Base-by-base conservation (phyloP, 495 filamentous ascomycete genomes). In the Tuber indicum region DNA sequence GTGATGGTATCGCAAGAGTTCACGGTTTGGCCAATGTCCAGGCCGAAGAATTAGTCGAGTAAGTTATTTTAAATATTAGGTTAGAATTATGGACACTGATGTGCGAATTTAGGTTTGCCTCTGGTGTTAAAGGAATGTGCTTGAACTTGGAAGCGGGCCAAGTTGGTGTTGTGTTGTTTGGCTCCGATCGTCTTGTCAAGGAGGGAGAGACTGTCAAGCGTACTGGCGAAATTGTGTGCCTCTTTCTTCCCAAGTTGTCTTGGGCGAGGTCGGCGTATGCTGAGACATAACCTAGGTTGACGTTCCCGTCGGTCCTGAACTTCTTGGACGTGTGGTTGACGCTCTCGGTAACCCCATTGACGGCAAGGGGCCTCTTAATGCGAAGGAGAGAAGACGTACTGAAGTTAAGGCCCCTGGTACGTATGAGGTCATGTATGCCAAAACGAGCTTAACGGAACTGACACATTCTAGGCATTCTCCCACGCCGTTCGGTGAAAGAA, bases 111-210 rank as follows among this genome's bases (percentile, higher is more conserved):
- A 97, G 96, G 90, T 99, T 99, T 89, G 94, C 96, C 83, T 99
- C 96, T 81, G 96, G 96, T 86, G 96, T 99, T 85, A 98, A 98
- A 91, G 96, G 96, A 86, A 99, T 99, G 96, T 98, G 96, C 92
- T 97, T 99, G 94, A 99, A 99, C 91, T 90, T 99, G 86, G 96
- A 99, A 88, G 96, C 96, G 86, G 96, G 96, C 86, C 96, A 98
- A 88, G 96, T 99, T 87, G 96, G 96, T 97, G 96, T 99, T 82
- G 96, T 99, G 90, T 91, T 99, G 82, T 99, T 99, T 89, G 96
- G 96, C 90, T 98, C 96, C 84, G 96, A 99, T 89, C 94, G 96
- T 93, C 91, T 97, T 84, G 96, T 99, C 89, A 97, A 94, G 90
- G 96, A 99, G 88, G 96, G 96, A 84, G 96, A 99, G 89, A 96